A percentile compares a stretch with the other conserved stretches of the same genome.
phyloP scores from a whole-genome alignment of 768 basidiomycete genomes.

The Amanita jacksonii region DNA sequence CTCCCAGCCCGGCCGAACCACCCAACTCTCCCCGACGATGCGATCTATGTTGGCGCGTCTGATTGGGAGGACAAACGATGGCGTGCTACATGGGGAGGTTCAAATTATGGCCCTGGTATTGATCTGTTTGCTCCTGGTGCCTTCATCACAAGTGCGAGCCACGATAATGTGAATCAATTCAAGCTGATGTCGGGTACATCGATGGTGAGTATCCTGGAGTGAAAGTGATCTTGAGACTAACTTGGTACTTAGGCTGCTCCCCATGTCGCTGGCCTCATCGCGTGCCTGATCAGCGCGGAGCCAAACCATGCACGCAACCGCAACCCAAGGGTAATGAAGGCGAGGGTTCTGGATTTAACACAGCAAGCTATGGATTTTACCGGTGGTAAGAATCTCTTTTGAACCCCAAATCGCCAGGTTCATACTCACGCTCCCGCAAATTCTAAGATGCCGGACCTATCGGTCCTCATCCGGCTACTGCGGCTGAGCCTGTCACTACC shows the following conservation, averaged over 20 bases:
- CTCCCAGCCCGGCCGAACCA: background rate
- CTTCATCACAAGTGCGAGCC: background rate
- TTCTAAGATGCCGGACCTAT: conserved; percentile 1
- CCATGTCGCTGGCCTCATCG: background rate
- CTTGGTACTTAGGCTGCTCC: background rate
- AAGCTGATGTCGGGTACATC: background rate
- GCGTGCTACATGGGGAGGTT: background rate
- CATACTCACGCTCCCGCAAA: background rate
- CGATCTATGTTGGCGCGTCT: background rate
- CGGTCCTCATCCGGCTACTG: background rate
- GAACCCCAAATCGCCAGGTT: background rate
- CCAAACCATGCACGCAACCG: background rate
- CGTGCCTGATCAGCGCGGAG: no score
- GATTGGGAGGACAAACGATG: conserved; percentile 1
- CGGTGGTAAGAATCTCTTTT: conserved; percentile 1
- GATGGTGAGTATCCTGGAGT: conserved; percentile 1
- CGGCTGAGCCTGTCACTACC: background rate
- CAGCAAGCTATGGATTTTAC: background rate
- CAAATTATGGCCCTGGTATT: conserved; percentile 1
- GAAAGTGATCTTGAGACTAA: background rate
- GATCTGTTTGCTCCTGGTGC: background rate
- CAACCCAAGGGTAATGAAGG: background rate
- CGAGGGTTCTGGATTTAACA: background rate
- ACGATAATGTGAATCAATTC: conserved; percentile 1
- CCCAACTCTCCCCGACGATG: background rate